phyloP scores from a whole-genome alignment of 495 filamentous ascomycete genomes.

The Penicillium roqueforti region DNA sequence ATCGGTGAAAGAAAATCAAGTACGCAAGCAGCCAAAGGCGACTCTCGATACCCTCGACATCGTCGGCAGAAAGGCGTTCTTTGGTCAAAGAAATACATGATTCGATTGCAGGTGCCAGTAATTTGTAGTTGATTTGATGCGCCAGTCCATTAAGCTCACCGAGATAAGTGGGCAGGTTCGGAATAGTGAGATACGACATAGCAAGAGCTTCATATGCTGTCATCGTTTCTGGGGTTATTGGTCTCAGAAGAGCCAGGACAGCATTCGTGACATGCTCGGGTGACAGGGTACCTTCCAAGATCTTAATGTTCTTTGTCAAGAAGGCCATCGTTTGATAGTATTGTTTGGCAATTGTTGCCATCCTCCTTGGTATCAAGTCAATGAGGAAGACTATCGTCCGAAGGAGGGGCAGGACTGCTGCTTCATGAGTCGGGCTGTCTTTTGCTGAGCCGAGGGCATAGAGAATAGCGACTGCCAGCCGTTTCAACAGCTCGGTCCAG shows the following conservation, averaged over 20 bases:
- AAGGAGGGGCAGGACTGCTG: constrained; percentile 35
- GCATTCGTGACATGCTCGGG: constrained; percentile 27
- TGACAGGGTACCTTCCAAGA: constrained; percentile 19
- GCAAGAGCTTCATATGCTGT: constrained; percentile 57
- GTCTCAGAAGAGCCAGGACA: constrained; percentile 47
- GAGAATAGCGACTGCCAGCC: constrained; percentile 44
- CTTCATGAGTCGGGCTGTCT: constrained; percentile 15
- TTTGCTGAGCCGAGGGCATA: constrained; percentile 35
- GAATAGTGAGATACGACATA: constrained; percentile 49
- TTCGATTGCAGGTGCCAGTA: constrained; percentile 48
- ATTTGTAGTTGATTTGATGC: constrained; percentile 49
- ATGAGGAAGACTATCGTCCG: constrained; percentile 37
- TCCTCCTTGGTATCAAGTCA: constrained; percentile 44
- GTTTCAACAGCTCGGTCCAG: constrained; percentile 46
- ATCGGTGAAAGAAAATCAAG: constrained; percentile 68
- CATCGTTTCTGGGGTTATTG: constrained; percentile 44
- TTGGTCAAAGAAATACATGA: constrained; percentile 29
- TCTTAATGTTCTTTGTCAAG: constrained; percentile 33
- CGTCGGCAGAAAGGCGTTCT: constrained; percentile 20
- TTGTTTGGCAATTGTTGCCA: constrained; percentile 39
- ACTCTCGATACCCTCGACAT: constrained; percentile 31
- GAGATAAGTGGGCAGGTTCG: constrained; percentile 39
- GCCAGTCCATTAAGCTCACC: constrained; percentile 47
- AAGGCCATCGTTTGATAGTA: constrained; percentile 45
- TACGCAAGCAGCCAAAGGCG: constrained; percentile 77